Evolutionary conservation across 768 basidiomycete species (phyloP), one percentile per base, ranked within the genome.

Genomic region (Leccinellum albellum): DNA sequence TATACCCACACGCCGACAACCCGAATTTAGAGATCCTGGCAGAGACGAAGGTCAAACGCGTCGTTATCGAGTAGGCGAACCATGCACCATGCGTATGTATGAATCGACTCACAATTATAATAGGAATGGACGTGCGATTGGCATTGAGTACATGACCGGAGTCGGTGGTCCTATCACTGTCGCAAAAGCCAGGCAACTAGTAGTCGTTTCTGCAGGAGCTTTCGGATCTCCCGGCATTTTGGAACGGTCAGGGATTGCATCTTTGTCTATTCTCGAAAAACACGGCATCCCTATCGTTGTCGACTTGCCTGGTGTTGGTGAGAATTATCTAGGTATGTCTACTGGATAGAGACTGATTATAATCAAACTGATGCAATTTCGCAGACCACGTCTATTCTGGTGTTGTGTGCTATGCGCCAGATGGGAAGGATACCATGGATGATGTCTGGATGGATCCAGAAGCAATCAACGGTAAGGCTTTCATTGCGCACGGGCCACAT

Each of bases 191-290:
- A 46, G 7, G 8, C 32, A 52, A 8, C 3, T 59, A 14, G 58
- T 49, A 3, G 37, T 57, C 13, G 24, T 57, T 31, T 56, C 55
- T 10, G 58, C 55, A 1, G 58, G 55, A 7, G 44, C 55, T 2
- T 51, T 59, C 3, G 58, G 50, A 23, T 59, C 58, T 12, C 55
- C 58, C 2, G 1, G 20, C 6, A 59, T 59, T 20, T 40, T 58
- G 50, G 58, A 59, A 42, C 50, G 58, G 29, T 59, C 58, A 12
- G 58, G 58, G 0, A 51, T 59, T n/a, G 58, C 55, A 1, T 35
- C 55, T 2, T 12, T 23, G 9, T 24, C 31, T 10, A 29, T 59
- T 29, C 58, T 59, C 3, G 10, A 40, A 15, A 35, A 20, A 29
- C 4, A 51, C 1, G n/a, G 8, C 12, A 47, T 57, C 9, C 46